These are phyloP conservation scores for Elsinoe necatrix DNA, from an alignment of 2,329 filamentous ascomycete species.

Conservation along the genomic window DNA sequence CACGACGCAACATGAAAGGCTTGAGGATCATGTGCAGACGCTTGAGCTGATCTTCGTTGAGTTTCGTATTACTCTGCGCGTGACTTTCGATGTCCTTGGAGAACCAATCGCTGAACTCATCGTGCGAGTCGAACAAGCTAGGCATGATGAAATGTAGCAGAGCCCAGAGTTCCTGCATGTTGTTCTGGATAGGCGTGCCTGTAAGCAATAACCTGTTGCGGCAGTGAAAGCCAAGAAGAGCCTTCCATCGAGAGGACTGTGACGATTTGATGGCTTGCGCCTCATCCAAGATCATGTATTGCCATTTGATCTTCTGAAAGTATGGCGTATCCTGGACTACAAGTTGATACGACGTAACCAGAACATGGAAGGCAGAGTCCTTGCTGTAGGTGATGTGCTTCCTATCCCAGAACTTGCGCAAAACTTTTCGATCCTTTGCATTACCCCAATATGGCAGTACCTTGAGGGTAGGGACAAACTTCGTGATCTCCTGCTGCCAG, in stretches of 20 bases:
- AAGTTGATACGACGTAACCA: conserved; percentile 93
- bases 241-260: conserved; percentile 94
- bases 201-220: conserved; percentile 89
- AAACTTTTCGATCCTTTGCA: conserved; percentile 84
- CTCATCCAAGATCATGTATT: conserved; percentile 99
- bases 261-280: conserved; percentile 99
- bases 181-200: conserved; percentile 97
- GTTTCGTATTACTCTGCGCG: conserved; percentile 97
- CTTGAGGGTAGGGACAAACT: conserved; percentile 90
- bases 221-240: conserved; percentile 84
- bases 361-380: conserved; percentile 89
- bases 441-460: conserved; percentile 97
- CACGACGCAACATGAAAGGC: conserved; percentile 97
- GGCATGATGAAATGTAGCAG: conserved; percentile 99
- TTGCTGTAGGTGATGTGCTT: conserved; percentile 94
- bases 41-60: conserved; percentile 95
- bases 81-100: conserved; percentile 96
- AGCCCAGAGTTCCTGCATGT: conserved; percentile 99
- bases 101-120: conserved; percentile 91
- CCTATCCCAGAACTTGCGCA: conserved; percentile 98
- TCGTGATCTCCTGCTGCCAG: conserved; percentile 97
- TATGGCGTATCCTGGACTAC: conserved; percentile 94
- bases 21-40: conserved; percentile 98
- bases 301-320: conserved; percentile 99
- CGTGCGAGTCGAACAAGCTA: conserved; percentile 90